Conservation (phyloP, 2,329 filamentous ascomycete genomes). For the Pseudogymnoascus destructans region DNA sequence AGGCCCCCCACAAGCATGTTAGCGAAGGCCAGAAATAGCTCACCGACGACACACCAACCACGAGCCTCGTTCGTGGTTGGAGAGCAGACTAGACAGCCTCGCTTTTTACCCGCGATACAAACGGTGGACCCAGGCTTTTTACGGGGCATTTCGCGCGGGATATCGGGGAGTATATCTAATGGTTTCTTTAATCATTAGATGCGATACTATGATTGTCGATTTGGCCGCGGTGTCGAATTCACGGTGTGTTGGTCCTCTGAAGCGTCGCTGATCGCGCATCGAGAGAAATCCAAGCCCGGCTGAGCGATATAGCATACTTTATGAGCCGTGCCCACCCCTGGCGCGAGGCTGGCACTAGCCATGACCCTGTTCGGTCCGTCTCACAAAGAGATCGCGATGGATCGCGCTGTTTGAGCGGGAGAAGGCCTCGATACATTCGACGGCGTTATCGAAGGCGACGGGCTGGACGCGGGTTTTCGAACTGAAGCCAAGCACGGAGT, state of each 20-base stretch:
- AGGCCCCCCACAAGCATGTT: not conserved
- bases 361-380: not conserved
- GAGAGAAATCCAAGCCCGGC: not conserved
- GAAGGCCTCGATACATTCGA: not conserved
- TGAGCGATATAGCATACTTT: not conserved
- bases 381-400: not conserved
- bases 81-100: constrained; percentile 4
- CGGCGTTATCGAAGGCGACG: not conserved
- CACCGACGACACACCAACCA: not conserved
- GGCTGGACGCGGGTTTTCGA: not conserved
- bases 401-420: not conserved
- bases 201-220: not conserved
- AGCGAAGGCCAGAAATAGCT: constrained; percentile 2
- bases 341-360: constrained; percentile 1
- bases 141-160: not conserved
- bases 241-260: not conserved
- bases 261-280: not conserved
- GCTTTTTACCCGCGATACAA: not conserved
- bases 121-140: constrained; percentile 7
- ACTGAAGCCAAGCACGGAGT: not conserved
- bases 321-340: constrained; percentile 2
- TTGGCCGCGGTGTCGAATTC: constrained; percentile 1
- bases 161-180: not conserved
- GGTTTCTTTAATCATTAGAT: not conserved
- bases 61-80: constrained; percentile 1